phyloP scores from a whole-genome alignment of 2,329 filamentous ascomycete species.

The Chaetomium globosum region DNA sequence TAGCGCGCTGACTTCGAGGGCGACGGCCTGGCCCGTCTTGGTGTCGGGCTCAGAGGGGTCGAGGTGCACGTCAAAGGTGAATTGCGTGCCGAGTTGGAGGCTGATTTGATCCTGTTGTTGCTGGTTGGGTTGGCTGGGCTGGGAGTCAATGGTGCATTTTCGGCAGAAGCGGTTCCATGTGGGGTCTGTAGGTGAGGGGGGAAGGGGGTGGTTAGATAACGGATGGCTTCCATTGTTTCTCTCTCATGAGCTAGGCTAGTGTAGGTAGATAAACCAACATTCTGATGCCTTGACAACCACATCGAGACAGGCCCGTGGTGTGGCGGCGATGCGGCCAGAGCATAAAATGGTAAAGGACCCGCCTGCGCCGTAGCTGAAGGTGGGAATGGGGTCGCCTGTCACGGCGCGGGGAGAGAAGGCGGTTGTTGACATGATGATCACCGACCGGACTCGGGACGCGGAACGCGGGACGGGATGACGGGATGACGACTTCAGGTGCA shows the following conservation, averaged over 20 bases:
- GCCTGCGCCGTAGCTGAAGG: conserved; percentile 40
- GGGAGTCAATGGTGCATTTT: conserved; percentile 37
- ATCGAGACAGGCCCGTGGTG: conserved; percentile 41
- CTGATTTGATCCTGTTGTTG: conserved; percentile 27
- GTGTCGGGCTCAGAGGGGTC: conserved; percentile 35
- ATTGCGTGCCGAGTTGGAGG: conserved; percentile 41
- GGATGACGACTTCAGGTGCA: background rate
- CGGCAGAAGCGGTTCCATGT: conserved; percentile 45
- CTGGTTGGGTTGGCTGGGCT: conserved; percentile 28
- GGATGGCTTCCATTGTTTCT: background rate
- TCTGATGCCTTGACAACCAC: conserved; percentile 43
- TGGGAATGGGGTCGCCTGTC: conserved; percentile 36
- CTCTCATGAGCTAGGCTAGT: background rate
- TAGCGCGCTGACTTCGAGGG: conserved; percentile 40
- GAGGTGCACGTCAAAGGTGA: conserved; percentile 44
- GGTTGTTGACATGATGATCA: conserved; percentile 14
- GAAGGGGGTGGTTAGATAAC: background rate
- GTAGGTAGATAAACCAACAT: conserved; percentile 33
- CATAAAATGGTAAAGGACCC: conserved; percentile 41
- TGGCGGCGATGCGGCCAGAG: conserved; percentile 42
- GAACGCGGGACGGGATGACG: no score
- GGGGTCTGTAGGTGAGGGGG: conserved; percentile 24
- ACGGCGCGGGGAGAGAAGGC: conserved; percentile 24
- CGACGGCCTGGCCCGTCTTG: conserved; percentile 25
- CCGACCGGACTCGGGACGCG: no score